Base-by-base conservation (phyloP, 805 yeast genomes). In the Yamadazyma paraphyllophila region DNA sequence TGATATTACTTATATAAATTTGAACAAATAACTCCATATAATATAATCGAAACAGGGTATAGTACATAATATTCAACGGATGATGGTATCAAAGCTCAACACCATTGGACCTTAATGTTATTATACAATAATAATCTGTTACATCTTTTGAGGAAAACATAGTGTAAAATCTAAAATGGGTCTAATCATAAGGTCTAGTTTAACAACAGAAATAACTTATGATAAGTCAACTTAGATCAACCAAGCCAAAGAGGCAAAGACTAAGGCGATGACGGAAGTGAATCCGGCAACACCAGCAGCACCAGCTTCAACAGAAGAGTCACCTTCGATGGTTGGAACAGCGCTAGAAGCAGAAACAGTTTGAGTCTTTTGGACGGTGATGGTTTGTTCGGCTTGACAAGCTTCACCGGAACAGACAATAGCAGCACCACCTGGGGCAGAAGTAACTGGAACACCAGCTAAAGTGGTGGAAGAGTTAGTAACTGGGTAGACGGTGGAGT, bases 231-330 rank as follows among this genome's bases (percentile, higher is more conserved):
- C 14, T 39, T 30, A 35, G 39, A 46, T 26, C 39, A 50, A 50
- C 48, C 50, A 48, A 40, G 44, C 46, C 32, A 57, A 39, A 37
- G 58, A 66, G 48, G 66, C 72, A 54, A 68, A 71, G 34, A 61
- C 59, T 14, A 69, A 50, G 25, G 70, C 73, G 45, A 66, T 61
- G 12, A 66, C 64, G 44, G 69, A 50, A 27, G 61, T 53, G 39
- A 56, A 48, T 47, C 63, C 73, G 20, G 57, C 62, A 51, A 50
- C 51, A 36, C 54, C 62, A 26, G 54, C 39, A 62, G 55, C 61
- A 53, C 54, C 62, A 47, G 51, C 63, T 59, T 55, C 60, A 67
- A 65, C 40, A 31, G 52, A 46, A 32, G 46, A 45, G 20, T 41
- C 48, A 25, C 48, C 45, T 36, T 43, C 47, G 15, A 15, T 14